Percentiles rank a stretch among this genome's conserved stretches.
phyloP scores from a whole-genome alignment of 2,329 filamentous ascomycete species.

The Cordyceps militaris region DNA sequence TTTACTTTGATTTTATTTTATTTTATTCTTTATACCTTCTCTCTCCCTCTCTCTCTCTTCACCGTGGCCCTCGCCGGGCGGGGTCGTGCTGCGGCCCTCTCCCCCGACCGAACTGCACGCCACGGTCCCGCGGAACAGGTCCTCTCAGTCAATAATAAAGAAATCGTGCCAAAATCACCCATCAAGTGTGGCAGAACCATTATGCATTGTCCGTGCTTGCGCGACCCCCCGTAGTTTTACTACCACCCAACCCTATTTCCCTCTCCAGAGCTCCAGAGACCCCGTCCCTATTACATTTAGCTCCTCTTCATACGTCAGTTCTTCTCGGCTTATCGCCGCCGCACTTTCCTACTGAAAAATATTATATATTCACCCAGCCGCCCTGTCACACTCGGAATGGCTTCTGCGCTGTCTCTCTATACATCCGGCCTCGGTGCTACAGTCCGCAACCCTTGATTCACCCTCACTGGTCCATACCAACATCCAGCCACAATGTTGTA shows the following conservation, averaged over 20 bases:
- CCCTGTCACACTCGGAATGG: background rate
- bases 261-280: background rate
- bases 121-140: too few relatives aligned
- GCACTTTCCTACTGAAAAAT: background rate
- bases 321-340: constrained; percentile 1
- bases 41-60: too few relatives aligned
- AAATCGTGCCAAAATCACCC: too few relatives aligned
- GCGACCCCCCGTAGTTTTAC: background rate
- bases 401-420: background rate
- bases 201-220: background rate
- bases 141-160: too few relatives aligned
- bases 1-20: background rate
- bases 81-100: background rate
- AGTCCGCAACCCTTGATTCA: background rate
- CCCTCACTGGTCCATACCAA: background rate
- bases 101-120: background rate
- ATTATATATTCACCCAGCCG: constrained; percentile 5
- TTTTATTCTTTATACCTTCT: background rate
- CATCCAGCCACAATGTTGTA: constrained; percentile 6
- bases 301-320: constrained; percentile 6
- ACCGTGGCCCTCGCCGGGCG: background rate
- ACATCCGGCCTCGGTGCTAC: background rate
- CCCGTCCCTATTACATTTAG: background rate
- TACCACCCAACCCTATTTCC: background rate
- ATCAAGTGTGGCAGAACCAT: too few relatives aligned